A percentile compares a stretch with the other conserved stretches of the same genome.
Evolutionary conservation across 23 red algal genomes (phyloP).

Genomic region (Pyropia haitanensis): DNA sequence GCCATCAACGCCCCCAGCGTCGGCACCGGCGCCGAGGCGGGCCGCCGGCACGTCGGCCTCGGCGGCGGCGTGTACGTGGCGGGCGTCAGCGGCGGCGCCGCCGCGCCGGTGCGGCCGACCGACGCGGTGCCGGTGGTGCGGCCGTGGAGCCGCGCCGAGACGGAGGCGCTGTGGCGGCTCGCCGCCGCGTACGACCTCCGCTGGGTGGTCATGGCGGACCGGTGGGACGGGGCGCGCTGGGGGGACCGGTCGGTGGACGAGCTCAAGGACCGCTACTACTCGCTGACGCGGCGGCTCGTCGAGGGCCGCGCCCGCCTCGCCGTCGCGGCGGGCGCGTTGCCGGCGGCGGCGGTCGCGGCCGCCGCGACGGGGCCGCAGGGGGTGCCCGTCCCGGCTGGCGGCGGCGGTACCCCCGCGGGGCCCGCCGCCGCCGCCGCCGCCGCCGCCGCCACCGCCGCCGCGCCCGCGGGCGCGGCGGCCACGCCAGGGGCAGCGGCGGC

Average conservation of each 20-base stretch:
- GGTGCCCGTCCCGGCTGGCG: no score
- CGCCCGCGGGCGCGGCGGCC: no score
- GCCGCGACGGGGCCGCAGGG: no score
- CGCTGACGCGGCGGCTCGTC: slow-evolving; percentile 45
- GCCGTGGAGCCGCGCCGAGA: slow-evolving; percentile 78
- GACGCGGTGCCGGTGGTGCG: slow-evolving; percentile 16
- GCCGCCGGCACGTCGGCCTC: not conserved
- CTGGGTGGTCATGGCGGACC: slow-evolving; percentile 77
- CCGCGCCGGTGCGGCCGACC: not conserved
- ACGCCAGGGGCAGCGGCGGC: no score
- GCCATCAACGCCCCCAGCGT: not conserved
- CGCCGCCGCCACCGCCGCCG: no score
- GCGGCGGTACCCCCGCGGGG: no score
- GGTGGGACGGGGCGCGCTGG: slow-evolving; percentile 57
- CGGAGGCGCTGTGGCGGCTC: slow-evolving; percentile 67
- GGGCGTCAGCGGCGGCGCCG: not conserved
- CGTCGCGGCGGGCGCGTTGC: slow-evolving; percentile 5
- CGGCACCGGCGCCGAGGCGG: not conserved
- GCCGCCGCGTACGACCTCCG: slow-evolving; percentile 58
- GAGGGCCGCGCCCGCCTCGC: slow-evolving; percentile 25
- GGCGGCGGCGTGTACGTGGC: not conserved
- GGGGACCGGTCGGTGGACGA: slow-evolving; percentile 46
- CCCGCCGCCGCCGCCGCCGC: no score
- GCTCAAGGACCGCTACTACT: slow-evolving; percentile 92
- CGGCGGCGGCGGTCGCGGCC: not conserved